These are phyloP conservation scores for Wickerhamomyces sp. DNA, from an alignment of 1,139 yeast species.

Conservation along the genomic window DNA sequence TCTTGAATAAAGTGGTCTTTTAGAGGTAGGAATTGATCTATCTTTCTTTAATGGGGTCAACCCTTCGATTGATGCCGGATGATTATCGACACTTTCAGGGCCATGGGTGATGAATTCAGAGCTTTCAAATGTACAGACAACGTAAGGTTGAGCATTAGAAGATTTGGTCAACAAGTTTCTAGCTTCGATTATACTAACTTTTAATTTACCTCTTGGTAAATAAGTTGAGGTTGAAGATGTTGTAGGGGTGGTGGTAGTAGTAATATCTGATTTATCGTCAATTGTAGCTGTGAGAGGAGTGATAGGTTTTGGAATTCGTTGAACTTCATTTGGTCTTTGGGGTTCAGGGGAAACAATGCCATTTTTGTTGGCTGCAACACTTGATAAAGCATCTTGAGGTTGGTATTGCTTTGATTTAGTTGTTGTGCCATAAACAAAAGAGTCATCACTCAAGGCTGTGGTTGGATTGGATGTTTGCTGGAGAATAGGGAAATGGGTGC, in stretches of 20 bases:
- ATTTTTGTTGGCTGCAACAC: slow-evolving; percentile 19
- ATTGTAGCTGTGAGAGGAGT: slow-evolving; percentile 2
- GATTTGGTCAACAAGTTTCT: slow-evolving; percentile 54
- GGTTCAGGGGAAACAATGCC: slow-evolving; percentile 12
- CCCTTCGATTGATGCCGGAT: slow-evolving; percentile 19
- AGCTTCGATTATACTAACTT: slow-evolving; percentile 79
- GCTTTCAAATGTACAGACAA: slow-evolving; percentile 89
- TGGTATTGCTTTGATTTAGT: slow-evolving; percentile 36
- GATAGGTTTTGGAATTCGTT: slow-evolving; percentile 11
- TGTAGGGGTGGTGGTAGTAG: slow-evolving; percentile 5
- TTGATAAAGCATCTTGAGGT: slow-evolving; percentile 31
- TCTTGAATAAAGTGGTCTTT: slow-evolving; percentile 52
- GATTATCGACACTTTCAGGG: slow-evolving; percentile 57
- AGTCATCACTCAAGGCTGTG: slow-evolving; percentile 57
- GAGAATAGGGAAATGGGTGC: slow-evolving; percentile 29
- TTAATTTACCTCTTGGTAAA: slow-evolving; percentile 71
- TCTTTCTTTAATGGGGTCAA: slow-evolving; percentile 13
- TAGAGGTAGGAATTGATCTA: slow-evolving; percentile 19
- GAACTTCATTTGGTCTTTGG: slow-evolving; percentile 7
- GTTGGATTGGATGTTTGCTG: slow-evolving; percentile 51
- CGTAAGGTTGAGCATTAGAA: slow-evolving; percentile 70
- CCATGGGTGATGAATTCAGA: slow-evolving; percentile 87
- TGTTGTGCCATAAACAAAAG: slow-evolving; percentile 69
- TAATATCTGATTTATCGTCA: slow-evolving; percentile 1
- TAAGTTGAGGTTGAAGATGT: slow-evolving; percentile 30